Evolutionary conservation across 352 stramenopile genomes (phyloP), one percentile per base, ranked within the genome.

Genomic region (Globisporangium perplexum): DNA sequence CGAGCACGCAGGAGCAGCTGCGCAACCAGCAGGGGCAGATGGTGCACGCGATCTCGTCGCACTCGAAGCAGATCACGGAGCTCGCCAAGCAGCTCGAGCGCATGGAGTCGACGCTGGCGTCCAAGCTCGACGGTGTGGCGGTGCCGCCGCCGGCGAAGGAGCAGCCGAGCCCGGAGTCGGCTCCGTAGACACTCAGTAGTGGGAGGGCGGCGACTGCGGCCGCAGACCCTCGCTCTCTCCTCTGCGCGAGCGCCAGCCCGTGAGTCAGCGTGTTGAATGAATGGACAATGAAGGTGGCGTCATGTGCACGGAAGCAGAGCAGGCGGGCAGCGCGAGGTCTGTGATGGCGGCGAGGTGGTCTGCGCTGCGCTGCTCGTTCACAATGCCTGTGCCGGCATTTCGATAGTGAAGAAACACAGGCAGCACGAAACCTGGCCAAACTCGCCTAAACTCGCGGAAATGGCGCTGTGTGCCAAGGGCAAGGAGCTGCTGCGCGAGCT

Each of bases 401-500:
- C 18, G 15, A 42, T 14, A 46, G 41, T 46, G 41, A 46, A 46
- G 17, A 45, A 45, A 45, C 26, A 0, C 39, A 24, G 39, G 39
- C n/a, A 45, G 8, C 3, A 7, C 15, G 7, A 39, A 20, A 50
- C 14, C 26, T 35, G 17, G n/a, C 10, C 22, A 39, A 31, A 26
- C 50, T 4, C 22, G 8, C 18, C n/a, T n/a, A n/a, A n/a, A n/a
- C n/a, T n/a, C n/a, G n/a, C n/a, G n/a, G 22, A 46, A 18, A 91
- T 89, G 78, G 73, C 76, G 56, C 58, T 93, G 56, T 90, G 86
- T 53, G 50, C 74, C 28, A 93, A 91, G 57, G 82, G 72, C 11
- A 86, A 77, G 56, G 86, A 96, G 65, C 67, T 97, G 39, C 66
- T 97, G 53, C 83, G 84, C 49, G 90, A 97, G 70, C 70, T 97